Evolutionary conservation across 768 basidiomycete genomes (phyloP), one percentile per base, ranked within the genome.

Genomic region (Leccinum rimulosum): DNA sequence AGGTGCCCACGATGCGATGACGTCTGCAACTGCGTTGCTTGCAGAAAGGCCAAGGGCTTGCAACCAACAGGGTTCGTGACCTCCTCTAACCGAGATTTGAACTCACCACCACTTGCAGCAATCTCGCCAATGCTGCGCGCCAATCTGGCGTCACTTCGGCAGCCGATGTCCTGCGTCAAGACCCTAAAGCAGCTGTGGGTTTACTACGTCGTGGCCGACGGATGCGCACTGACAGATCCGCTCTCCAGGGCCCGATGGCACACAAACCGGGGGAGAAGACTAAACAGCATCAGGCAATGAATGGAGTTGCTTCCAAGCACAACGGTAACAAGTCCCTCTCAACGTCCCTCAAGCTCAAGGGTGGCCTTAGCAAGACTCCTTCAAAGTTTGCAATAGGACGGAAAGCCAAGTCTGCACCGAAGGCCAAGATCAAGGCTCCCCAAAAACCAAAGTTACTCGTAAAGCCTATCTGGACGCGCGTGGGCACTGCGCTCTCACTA

Each of bases 1-100:
- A 91, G 89, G 68, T 92, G 90, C 62, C 88, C 88, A 4, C 81
- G 79, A 64, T 92, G 90, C 59, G 74, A 80, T 53, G 84, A 81
- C 63, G 73, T 77, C 10, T 92, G 90, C 72, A 89, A 85, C 68
- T 92, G 90, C 61, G 76, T 79, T 45, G 70, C 68, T 4, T 92
- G 90, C 72, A 80, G 84, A 58, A 88, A 86, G 70, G 75, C 80
- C 15, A 78, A 84, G 68, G 88, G 87, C 22, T 73, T 87, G 31
- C 78, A 79, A 54, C 79, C 85, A 0, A 79, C 79, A 30, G 86
- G 86, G 88, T 88, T 63, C 19, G 82, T 70, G 17, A 25, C 31
- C 14, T 31, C 43, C 10, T 40, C 51, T 47, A 43, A 47, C 49
- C 33, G 35, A 54, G 8, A 54, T 51, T 52, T 53, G 50, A 58